phyloP scores from a whole-genome alignment of 2,329 filamentous ascomycete species.

The Aspergillus arachidicola region DNA sequence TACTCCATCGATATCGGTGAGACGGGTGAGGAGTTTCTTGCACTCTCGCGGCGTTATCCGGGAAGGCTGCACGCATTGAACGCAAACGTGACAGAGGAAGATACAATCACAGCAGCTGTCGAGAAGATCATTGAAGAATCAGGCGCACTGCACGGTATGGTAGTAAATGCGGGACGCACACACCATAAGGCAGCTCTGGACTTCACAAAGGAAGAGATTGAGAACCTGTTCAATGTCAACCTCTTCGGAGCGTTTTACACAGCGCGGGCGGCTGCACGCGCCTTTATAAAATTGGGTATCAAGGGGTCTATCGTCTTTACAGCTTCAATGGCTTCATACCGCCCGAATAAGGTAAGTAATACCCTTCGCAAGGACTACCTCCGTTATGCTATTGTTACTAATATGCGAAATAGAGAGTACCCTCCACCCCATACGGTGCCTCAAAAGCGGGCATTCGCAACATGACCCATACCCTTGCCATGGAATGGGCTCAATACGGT shows the following conservation, averaged over 20 bases:
- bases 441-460: constrained; percentile 49
- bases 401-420: constrained; percentile 23
- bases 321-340: constrained; percentile 46
- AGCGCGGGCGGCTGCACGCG: constrained; percentile 45
- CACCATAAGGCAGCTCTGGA: constrained; percentile 57
- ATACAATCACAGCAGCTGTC: constrained; percentile 47
- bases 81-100: constrained; percentile 53
- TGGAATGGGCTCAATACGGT: constrained; percentile 70
- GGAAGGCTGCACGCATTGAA: constrained; percentile 44
- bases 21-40: constrained; percentile 21
- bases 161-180: constrained; percentile 55
- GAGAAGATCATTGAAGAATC: constrained; percentile 49
- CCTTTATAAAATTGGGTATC: constrained; percentile 49
- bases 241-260: constrained; percentile 51
- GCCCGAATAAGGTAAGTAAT: constrained; percentile 45
- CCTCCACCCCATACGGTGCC: constrained; percentile 47
- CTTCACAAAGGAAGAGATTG: constrained; percentile 52
- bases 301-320: constrained; percentile 53
- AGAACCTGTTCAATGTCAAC: constrained; percentile 49
- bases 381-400: neutral
- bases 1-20: constrained; percentile 52
- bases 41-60: constrained; percentile 38
- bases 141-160: constrained; percentile 53
- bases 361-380: neutral
- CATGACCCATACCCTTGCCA: constrained; percentile 58